These are phyloP conservation scores for Clarireedia sp. DNA, from an alignment of 2,329 filamentous ascomycete species.

Conservation along the genomic window DNA sequence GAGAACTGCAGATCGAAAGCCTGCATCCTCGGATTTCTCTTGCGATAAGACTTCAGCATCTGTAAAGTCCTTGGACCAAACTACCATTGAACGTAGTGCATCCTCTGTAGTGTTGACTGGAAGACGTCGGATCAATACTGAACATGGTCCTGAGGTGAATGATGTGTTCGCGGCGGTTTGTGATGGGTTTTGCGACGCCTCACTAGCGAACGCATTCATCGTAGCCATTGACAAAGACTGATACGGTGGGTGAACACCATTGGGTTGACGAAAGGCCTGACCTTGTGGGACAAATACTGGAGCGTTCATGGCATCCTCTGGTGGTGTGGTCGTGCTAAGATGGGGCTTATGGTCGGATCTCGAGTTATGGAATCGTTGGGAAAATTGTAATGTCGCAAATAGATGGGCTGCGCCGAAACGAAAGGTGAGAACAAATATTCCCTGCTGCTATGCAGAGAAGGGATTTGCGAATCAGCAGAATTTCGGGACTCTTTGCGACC, in stretches of 20 bases:
- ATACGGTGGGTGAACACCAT: constrained; percentile 24
- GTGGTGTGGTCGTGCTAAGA: constrained; percentile 18
- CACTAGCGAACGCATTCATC: constrained; percentile 25
- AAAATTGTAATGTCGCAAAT: constrained; percentile 9
- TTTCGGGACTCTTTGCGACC: constrained; percentile 10
- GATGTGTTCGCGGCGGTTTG: constrained; percentile 17
- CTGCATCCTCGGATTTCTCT: constrained; percentile 42
- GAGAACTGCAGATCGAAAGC: constrained; percentile 45
- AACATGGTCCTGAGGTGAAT: constrained; percentile 29
- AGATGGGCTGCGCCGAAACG: constrained; percentile 1
- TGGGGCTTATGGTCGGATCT: constrained; percentile 16
- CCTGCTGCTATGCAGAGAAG: neutral
- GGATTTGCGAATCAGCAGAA: neutral
- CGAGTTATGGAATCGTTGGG: constrained; percentile 8
- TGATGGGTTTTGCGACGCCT: constrained; percentile 16
- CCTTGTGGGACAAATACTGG: constrained; percentile 27
- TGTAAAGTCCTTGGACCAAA: constrained; percentile 49
- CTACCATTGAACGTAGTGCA: constrained; percentile 47
- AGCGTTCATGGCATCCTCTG: constrained; percentile 31
- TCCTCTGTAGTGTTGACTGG: constrained; percentile 47
- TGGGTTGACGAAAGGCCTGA: constrained; percentile 26
- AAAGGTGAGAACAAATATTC: neutral
- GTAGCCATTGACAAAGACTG: constrained; percentile 28
- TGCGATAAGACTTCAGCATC: constrained; percentile 43
- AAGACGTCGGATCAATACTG: constrained; percentile 46